phyloP scores from a whole-genome alignment of 2,329 filamentous ascomycete genomes.

The Alternaria consortialis region DNA sequence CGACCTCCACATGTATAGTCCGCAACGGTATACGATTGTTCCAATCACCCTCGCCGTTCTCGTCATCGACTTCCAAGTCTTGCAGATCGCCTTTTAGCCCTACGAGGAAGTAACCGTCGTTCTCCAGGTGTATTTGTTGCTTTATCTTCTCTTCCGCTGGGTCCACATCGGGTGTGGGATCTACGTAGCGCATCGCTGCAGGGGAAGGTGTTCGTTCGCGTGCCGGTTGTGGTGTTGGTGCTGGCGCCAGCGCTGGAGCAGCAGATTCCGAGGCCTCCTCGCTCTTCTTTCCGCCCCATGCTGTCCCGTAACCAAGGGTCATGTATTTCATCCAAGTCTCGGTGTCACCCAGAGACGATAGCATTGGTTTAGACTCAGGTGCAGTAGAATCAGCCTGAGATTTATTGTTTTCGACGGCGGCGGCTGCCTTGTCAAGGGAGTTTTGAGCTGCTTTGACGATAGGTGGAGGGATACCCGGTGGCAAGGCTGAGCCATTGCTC shows the following conservation, averaged over 20 bases:
- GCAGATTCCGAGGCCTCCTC: conserved; percentile 1
- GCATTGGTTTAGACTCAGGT: conserved; percentile 33
- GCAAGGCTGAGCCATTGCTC: conserved; percentile 14
- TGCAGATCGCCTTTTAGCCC: conserved; percentile 73
- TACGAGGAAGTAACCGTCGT: conserved; percentile 69
- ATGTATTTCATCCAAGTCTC: conserved; percentile 62
- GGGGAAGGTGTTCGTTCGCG: conserved; percentile 25
- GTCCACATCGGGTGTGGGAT: conserved; percentile 53
- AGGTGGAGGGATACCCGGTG: conserved; percentile 57
- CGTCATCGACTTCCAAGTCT: conserved; percentile 58
- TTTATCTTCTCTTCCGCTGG: conserved; percentile 70
- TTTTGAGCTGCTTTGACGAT: conserved; percentile 57
- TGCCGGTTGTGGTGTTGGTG: not conserved
- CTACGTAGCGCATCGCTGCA: conserved; percentile 47
- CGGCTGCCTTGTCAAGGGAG: conserved; percentile 55
- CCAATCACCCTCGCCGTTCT: conserved; percentile 46
- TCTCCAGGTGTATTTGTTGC: conserved; percentile 54
- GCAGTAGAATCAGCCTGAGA: conserved; percentile 25
- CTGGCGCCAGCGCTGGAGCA: not conserved
- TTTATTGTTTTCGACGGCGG: conserved; percentile 40
- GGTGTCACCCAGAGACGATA: conserved; percentile 54
- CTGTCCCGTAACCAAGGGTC: conserved; percentile 58
- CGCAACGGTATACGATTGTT: conserved; percentile 67
- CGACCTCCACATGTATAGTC: conserved; percentile 72
- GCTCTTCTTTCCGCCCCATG: conserved; percentile 47